Percentiles rank a stretch among this genome's conserved stretches.
Conservation (phyloP, 2,329 filamentous ascomycete species). For the Metarhizium brunneum region DNA sequence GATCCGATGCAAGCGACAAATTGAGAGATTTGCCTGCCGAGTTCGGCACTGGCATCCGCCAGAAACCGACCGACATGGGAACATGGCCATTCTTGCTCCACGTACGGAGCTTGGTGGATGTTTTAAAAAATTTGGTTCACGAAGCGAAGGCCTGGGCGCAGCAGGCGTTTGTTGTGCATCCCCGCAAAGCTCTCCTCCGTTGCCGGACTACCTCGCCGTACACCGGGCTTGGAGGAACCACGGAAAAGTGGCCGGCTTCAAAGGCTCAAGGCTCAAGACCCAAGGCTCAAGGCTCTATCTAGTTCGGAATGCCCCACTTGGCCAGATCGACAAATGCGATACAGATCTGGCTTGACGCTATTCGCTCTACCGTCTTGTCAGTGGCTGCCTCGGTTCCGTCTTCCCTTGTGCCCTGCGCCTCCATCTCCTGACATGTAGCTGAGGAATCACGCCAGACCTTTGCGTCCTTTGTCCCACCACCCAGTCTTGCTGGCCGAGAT, state of each 20-base stretch:
- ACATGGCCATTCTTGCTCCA: too few relatives aligned
- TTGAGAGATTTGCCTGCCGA: background rate
- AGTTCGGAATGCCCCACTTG: too few relatives aligned
- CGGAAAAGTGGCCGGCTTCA: too few relatives aligned
- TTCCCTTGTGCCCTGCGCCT: background rate
- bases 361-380: background rate
- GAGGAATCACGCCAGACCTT: background rate
- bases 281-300: too few relatives aligned
- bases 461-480: background rate
- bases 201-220: background rate
- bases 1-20: background rate
- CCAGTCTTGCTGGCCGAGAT: constrained; percentile 2
- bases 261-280: too few relatives aligned
- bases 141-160: background rate
- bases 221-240: background rate
- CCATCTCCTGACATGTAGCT: background rate
- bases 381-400: background rate
- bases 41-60: background rate
- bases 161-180: background rate
- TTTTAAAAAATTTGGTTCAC: background rate
- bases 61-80: too few relatives aligned
- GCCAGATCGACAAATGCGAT: too few relatives aligned
- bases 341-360: too few relatives aligned
- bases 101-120: too few relatives aligned
- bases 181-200: background rate